A percentile compares a stretch with the other conserved stretches of the same genome.
Conservation (phyloP, 345 rosid genomes). For the Rhodamnia argentea region DNA sequence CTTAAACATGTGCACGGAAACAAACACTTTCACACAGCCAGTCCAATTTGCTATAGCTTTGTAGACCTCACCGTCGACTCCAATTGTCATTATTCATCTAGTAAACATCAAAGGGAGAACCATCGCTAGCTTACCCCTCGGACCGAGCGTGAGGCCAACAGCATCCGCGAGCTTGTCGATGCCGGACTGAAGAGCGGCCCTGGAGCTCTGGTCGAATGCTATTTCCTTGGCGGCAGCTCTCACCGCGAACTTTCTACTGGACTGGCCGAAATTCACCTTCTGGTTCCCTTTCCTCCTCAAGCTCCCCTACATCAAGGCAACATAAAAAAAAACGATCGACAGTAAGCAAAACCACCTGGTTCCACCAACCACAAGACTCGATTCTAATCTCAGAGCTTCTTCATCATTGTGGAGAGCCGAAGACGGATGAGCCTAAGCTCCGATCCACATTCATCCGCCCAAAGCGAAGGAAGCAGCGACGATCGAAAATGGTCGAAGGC, state of each 20-base stretch:
- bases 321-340: not conserved
- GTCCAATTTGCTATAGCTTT: not conserved
- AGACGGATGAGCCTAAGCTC: not conserved
- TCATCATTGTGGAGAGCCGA: not conserved
- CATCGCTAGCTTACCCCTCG: slow-evolving; percentile 53
- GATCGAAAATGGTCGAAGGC: too few species aligned
- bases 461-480: not conserved
- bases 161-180: slow-evolving; percentile 94
- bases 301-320: slow-evolving; percentile 21
- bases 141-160: slow-evolving; percentile 94
- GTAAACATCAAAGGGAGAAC: not conserved
- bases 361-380: not conserved
- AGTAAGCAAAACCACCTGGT: not conserved
- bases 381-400: not conserved
- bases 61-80: not conserved
- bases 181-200: slow-evolving; percentile 80
- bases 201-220: slow-evolving; percentile 76
- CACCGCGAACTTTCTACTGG: slow-evolving; percentile 47
- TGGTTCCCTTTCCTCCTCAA: slow-evolving; percentile 41
- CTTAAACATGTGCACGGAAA: not conserved
- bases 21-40: not conserved
- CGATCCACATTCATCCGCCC: not conserved
- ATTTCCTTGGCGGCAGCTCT: slow-evolving; percentile 81
- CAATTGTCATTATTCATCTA: not conserved
- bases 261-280: slow-evolving; percentile 39